A percentile compares a stretch with the other conserved stretches of the same genome.
Conservation (phyloP, 768 basidiomycete genomes). For the Amylocystis lapponica region DNA sequence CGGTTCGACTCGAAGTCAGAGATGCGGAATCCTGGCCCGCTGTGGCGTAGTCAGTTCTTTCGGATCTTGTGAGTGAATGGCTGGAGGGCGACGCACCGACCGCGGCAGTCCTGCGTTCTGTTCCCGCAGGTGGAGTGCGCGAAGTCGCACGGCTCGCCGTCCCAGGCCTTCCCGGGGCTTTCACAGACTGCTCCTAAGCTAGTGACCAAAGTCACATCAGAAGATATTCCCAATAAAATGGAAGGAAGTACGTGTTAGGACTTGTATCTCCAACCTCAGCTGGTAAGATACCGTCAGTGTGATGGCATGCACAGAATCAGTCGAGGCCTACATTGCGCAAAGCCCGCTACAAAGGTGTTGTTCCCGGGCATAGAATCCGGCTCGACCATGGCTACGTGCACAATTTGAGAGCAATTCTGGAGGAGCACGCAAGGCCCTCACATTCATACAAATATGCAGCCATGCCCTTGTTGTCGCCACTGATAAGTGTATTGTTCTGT, state of each 20-base stretch:
- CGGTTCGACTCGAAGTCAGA: conserved; percentile 74
- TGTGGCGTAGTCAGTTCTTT: conserved; percentile 20
- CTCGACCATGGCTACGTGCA: conserved; percentile 49
- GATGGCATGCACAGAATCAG: conserved; percentile 1
- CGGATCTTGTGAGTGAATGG: neutral
- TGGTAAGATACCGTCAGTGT: conserved; percentile 20
- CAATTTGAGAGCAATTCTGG: neutral
- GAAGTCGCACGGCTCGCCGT: conserved; percentile 65
- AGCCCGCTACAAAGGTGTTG: conserved; percentile 66
- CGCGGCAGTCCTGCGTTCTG: conserved; percentile 61
- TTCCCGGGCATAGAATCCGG: conserved; percentile 64
- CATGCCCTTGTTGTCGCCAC: conserved; percentile 83
- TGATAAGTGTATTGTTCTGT: conserved; percentile 80
- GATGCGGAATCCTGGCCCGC: conserved; percentile 70
- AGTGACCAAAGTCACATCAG: conserved; percentile 15
- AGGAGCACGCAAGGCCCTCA: conserved; percentile 24
- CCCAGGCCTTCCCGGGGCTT: conserved; percentile 60
- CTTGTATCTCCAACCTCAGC: conserved; percentile 80
- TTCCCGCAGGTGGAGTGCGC: conserved; percentile 74
- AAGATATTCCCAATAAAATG: neutral
- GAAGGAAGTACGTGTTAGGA: conserved; percentile 62
- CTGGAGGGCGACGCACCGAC: conserved; percentile 40
- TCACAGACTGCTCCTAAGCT: conserved; percentile 72
- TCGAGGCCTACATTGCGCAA: conserved; percentile 54
- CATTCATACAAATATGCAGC: conserved; percentile 76